Conservation (phyloP, 345 rosid genomes). For the Gossypium thurberi region DNA sequence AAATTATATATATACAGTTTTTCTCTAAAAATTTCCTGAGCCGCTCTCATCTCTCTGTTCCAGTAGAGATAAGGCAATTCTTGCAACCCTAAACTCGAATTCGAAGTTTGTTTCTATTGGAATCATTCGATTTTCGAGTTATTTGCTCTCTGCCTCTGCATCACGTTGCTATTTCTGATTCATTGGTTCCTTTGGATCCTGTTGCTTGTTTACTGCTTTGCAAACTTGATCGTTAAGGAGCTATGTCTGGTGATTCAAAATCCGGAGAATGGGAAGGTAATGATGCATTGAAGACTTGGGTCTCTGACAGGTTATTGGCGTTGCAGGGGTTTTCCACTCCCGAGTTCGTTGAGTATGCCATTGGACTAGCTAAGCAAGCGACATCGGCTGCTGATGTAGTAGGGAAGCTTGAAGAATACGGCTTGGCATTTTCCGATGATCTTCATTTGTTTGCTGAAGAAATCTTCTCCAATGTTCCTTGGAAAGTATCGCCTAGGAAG, state of each 20-base stretch:
- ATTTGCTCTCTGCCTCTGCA: background rate
- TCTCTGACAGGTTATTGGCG: constrained; percentile 57
- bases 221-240: background rate
- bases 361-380: constrained; percentile 62
- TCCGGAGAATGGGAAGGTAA: background rate
- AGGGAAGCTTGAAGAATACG: constrained; percentile 43
- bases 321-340: constrained; percentile 65
- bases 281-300: constrained; percentile 53
- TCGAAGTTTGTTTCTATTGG: no score
- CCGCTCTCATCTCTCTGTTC: no score
- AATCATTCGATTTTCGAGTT: background rate
- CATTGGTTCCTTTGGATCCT: background rate
- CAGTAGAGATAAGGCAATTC: no score
- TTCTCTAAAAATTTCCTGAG: no score
- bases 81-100: no score
- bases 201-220: background rate
- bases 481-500: constrained; percentile 31
- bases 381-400: constrained; percentile 51
- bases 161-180: background rate
- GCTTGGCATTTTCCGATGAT: constrained; percentile 46
- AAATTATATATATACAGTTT: no score
- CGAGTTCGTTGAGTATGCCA: constrained; percentile 62
- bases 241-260: background rate
- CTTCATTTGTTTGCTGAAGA: constrained; percentile 51
- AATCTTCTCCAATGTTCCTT: constrained; percentile 32